phyloP scores from a whole-genome alignment of 192 early-diverging fungal genomes.

The Coemansia sp. region DNA sequence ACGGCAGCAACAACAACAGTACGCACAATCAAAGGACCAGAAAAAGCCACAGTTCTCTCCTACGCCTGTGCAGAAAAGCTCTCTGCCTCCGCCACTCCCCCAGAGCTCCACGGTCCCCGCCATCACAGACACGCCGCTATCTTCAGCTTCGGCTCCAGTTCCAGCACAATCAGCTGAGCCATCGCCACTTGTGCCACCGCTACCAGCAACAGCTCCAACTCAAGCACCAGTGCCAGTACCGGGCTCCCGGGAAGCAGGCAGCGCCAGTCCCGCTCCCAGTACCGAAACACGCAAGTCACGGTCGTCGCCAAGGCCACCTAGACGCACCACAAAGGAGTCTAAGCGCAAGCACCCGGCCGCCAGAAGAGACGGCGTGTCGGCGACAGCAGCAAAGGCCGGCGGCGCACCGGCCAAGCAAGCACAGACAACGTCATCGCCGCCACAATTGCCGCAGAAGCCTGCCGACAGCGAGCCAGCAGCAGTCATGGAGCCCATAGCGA shows the following conservation, averaged over 20 bases:
- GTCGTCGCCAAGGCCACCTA: slow-evolving; percentile 18
- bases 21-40: not conserved
- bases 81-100: not conserved
- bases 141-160: not conserved
- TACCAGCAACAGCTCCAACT: not conserved
- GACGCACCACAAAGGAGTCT: slow-evolving; percentile 10
- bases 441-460: slow-evolving; percentile 2
- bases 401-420: not conserved
- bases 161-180: not conserved
- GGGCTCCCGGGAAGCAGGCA: not conserved
- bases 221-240: not conserved
- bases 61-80: not conserved
- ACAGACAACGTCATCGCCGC: not conserved
- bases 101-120: not conserved
- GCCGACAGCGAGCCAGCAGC: not conserved
- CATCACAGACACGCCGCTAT: not conserved
- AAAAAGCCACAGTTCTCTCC: not conserved
- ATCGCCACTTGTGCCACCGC: not conserved
- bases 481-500: not conserved
- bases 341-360: slow-evolving; percentile 11
- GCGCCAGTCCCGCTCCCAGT: slow-evolving; percentile 45
- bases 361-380: slow-evolving; percentile 7
- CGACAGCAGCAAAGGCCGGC: not conserved
- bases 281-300: slow-evolving; percentile 26
- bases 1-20: not conserved